phyloP scores from a whole-genome alignment of 2,329 filamentous ascomycete genomes.

The Aspergillus udagawae region DNA sequence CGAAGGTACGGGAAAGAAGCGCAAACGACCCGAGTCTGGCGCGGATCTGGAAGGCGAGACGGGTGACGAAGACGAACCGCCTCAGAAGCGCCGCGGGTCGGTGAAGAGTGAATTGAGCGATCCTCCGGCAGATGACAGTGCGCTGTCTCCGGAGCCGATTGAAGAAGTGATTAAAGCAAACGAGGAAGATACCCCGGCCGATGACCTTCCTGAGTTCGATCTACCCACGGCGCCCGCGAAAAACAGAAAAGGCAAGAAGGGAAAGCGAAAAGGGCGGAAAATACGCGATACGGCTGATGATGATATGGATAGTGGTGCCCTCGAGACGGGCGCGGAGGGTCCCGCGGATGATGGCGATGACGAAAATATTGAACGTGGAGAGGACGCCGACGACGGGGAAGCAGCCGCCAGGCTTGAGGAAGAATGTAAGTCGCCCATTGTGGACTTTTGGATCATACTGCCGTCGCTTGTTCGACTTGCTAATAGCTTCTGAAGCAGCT shows the following conservation, averaged over 20 bases:
- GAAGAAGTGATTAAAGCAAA: conserved; percentile 28
- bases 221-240: conserved; percentile 27
- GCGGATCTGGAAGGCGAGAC: conserved; percentile 34
- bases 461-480: not conserved
- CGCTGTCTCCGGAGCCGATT: conserved; percentile 32
- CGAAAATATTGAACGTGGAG: conserved; percentile 44
- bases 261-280: conserved; percentile 44
- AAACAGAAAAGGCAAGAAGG: conserved; percentile 43
- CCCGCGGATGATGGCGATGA: conserved; percentile 49
- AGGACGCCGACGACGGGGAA: conserved; percentile 44
- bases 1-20: conserved; percentile 36
- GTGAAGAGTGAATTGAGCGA: conserved; percentile 36
- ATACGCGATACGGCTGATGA: conserved; percentile 33
- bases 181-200: conserved; percentile 28
- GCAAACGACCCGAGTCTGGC: conserved; percentile 36
- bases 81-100: conserved; percentile 40
- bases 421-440: conserved; percentile 41
- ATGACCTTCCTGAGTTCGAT: conserved; percentile 31
- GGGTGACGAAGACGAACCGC: conserved; percentile 38
- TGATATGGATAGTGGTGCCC: conserved; percentile 34
- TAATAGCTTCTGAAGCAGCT: conserved; percentile 54
- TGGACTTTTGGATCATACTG: not conserved
- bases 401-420: conserved; percentile 49
- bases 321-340: conserved; percentile 40
- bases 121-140: conserved; percentile 29